phyloP scores from a whole-genome alignment of 169 alveolate species.

The Toxoplasma gondii region DNA sequence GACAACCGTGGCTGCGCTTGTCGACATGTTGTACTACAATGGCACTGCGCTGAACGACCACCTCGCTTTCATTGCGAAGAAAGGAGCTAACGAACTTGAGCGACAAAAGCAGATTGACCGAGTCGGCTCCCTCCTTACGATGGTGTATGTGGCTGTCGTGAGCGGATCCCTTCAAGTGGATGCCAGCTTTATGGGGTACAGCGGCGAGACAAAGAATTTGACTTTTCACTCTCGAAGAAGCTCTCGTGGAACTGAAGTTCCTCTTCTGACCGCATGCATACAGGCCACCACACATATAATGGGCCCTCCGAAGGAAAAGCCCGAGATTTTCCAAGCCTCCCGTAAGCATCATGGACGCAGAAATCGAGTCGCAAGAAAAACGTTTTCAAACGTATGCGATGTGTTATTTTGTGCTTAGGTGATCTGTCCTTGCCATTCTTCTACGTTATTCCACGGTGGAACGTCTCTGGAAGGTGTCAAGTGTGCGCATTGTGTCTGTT shows the following conservation, averaged over 20 bases:
- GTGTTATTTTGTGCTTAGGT: too few species aligned
- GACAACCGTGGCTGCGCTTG: not conserved
- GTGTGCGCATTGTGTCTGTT: not conserved
- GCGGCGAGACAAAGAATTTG: not conserved
- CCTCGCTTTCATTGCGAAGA: not conserved
- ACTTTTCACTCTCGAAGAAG: not conserved
- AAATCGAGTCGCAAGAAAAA: not conserved
- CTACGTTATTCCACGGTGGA: too few species aligned
- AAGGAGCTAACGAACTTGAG: not conserved
- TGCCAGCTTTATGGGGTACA: not conserved
- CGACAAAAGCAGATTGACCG: slow-evolving; percentile 10
- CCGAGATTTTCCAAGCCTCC: not conserved
- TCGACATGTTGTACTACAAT: not conserved
- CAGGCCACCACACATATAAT: not conserved
- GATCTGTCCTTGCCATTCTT: too few species aligned
- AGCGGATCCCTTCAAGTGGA: slow-evolving; percentile 27
- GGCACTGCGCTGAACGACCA: not conserved
- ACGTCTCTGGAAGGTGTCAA: not conserved
- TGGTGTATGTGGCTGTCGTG: not conserved
- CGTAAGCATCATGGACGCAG: not conserved
- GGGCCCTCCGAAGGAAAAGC: not conserved
- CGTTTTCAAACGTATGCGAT: not conserved
- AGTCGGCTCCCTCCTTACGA: not conserved
- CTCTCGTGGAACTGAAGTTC: not conserved
- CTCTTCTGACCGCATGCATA: not conserved